These are phyloP conservation scores for Aspergillus ochraceus DNA, from an alignment of 2,329 filamentous ascomycete genomes.

Conservation along the genomic window DNA sequence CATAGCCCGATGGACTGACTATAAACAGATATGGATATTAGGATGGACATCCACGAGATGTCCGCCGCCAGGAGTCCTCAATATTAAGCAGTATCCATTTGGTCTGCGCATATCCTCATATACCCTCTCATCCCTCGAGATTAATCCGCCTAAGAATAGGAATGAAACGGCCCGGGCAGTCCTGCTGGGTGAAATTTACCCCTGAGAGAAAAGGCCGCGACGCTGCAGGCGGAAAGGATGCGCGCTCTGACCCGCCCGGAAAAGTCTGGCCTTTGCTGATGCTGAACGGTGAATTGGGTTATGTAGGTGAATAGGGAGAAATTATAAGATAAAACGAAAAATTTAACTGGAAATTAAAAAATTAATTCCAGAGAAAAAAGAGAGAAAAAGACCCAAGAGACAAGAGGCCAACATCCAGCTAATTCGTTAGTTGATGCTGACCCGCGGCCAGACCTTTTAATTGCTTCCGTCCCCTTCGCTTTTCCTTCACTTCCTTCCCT, in stretches of 20 bases:
- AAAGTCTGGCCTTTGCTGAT: too few species aligned
- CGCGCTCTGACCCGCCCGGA: conserved; percentile 8
- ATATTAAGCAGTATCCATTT: neutral
- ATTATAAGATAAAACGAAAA: too few species aligned
- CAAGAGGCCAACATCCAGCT: neutral
- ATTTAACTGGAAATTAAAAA: too few species aligned
- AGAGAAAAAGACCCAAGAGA: neutral
- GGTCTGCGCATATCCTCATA: neutral
- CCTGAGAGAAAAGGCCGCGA: neutral
- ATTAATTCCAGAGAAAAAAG: neutral
- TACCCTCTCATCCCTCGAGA: neutral
- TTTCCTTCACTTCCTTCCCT: conserved; percentile 1
- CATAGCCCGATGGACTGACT: neutral
- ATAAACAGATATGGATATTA: too few species aligned
- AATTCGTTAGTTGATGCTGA: neutral
- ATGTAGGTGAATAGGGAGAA: too few species aligned
- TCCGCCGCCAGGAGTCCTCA: neutral
- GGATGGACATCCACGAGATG: neutral
- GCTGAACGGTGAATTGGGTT: too few species aligned
- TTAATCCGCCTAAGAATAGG: neutral
- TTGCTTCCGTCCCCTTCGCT: conserved; percentile 1
- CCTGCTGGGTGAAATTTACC: neutral
- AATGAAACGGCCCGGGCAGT: neutral
- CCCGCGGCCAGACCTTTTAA: conserved; percentile 7
- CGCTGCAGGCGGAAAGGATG: conserved; percentile 16